Evolutionary conservation across 2,329 filamentous ascomycete genomes (phyloP), one percentile per base, ranked within the genome.

Genomic region (Myriosclerotinia curreyana): DNA sequence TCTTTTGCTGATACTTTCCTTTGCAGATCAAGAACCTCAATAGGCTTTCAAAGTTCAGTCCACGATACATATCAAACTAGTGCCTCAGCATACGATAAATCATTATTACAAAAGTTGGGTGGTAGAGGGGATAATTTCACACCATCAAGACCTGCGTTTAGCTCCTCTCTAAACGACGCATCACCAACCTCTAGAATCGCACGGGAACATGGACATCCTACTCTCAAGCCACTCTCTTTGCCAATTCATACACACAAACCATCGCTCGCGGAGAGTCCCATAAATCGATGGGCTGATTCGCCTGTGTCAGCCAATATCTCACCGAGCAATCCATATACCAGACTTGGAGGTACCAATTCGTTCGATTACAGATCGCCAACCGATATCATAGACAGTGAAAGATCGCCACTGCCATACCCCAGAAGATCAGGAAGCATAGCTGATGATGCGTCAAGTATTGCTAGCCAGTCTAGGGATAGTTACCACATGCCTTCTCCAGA

Each of bases 391-490:
- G 74, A 75, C 31, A 70, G 66, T 17, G 72, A 74, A 55, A 69
- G 71, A 53, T 74, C 72, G 17, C 71, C 73, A 50, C 64, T 69
- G 12, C 69, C 71, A 49, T 73, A 69, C 56, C 65, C 66, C 49
- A 76, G 79, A 67, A 79, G 80, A 31, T 81, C 81, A 66, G 78
- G 77, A 48, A 70, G 67, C 56, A 38, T 68, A 75, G 79, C 66
- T 65, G 83, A 86, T 65, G 83, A 85, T 64, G 74, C 75, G 50
- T 76, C 78, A 38, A 82, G 80, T 66, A 69, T 82, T 49, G 76
- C 79, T 20, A 80, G 78, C 68, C 76, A 79, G 54, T 83, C 83
- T 20, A 79, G 84, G 64, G 83, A 85, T 54, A 87, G 84, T 72
- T 86, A 87, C 68, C 83, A 84, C 59, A 79, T 80, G 66, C 77